Conservation (phyloP, 2,329 filamentous ascomycete species). For the Sarocladium kiliense region DNA sequence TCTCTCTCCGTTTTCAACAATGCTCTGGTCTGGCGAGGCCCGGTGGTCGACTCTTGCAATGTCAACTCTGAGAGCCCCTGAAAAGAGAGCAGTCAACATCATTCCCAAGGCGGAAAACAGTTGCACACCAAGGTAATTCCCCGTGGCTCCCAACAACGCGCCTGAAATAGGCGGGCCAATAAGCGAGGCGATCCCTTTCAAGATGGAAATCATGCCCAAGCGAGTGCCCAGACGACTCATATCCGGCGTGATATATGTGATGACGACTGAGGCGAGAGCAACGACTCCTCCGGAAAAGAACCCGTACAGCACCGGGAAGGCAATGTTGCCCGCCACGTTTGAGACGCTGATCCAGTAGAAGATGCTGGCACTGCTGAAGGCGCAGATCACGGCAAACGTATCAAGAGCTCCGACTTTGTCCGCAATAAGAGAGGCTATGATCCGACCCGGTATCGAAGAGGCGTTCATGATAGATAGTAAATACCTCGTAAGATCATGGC, state of each 20-base stretch:
- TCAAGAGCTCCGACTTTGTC: constrained; percentile 36
- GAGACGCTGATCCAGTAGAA: constrained; percentile 37
- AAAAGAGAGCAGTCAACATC: constrained; percentile 17
- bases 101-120: constrained; percentile 18
- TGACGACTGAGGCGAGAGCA: constrained; percentile 34
- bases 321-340: constrained; percentile 30
- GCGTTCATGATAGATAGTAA: constrained; percentile 47
- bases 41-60: constrained; percentile 12
- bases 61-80: constrained; percentile 13
- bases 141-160: constrained; percentile 22
- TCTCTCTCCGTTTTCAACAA: too few relatives aligned
- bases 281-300: constrained; percentile 41
- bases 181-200: constrained; percentile 30
- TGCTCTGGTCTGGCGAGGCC: too few relatives aligned
- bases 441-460: constrained; percentile 41
- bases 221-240: constrained; percentile 34
- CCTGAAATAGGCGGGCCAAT: constrained; percentile 34
- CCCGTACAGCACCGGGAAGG: constrained; percentile 39
- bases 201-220: constrained; percentile 35
- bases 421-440: constrained; percentile 40
- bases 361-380: constrained; percentile 27
- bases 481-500: constrained; percentile 32
- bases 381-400: constrained; percentile 29
- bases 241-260: constrained; percentile 36
- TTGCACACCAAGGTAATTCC: constrained; percentile 18